Base-by-base conservation (phyloP, 257 asterid genomes). In the Apocynum venetum region DNA sequence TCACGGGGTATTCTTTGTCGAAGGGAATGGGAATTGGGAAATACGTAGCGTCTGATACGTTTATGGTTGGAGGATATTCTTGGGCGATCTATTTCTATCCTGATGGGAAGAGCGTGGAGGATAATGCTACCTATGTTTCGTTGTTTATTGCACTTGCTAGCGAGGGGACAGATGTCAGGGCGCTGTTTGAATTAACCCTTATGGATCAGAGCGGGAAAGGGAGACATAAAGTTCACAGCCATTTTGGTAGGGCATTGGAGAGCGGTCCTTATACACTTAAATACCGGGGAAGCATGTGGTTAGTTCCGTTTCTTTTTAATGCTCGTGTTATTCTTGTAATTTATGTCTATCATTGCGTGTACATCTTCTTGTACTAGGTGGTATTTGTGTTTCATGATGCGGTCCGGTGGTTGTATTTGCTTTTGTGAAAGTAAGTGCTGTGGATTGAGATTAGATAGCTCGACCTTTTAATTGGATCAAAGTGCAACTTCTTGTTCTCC, bases 241-340 rank as follows among this genome's bases (percentile, higher is more conserved):
- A 95, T 88, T 95, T 95, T 65, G 98, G 97, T 44, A 90, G 99
- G 86, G 86, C 96, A 56, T 88, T 95, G 84, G 99, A 95, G 89
- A 90, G 91, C 73, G 99, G 99, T 20, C 99, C 99, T 0, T 95
- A 95, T 69, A 82, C 98, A 6, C 91, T 95, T 53, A 95, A 93
- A 87, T 93, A 90, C 85, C 83, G 96, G 31, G 98, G 99, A 82
- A 95, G 99, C 87, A 91, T 93, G 97, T 95, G 99, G 99, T 94
- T 81, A 80, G 92, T 90, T 77, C 71, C 77, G 52, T 63, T 48
- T 17, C 59, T 55, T 59, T 68, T 48, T 75, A 80, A 36, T 57
- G 36, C 72, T 0, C 48, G 53, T 49, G 52, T 41, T 76, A 83
- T 5, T 55, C 31, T 76, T 78, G 9, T 82, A 35, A 59, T 36